Conservation (phyloP, 441 rosid genomes). For the Isatis lusitanica region DNA sequence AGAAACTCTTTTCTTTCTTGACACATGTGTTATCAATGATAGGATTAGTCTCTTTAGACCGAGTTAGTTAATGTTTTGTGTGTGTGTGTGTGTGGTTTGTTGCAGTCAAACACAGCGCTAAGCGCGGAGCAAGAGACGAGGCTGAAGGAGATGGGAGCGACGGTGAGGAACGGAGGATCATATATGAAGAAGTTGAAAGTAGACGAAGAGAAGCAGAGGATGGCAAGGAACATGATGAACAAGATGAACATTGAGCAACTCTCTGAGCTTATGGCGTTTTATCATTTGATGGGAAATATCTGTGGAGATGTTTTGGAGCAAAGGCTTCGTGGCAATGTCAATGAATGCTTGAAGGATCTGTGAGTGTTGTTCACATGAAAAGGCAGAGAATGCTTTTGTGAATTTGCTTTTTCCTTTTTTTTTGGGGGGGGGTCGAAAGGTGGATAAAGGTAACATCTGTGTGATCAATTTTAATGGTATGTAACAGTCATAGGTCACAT, state of each 20-base stretch:
- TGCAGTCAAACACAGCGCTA: constrained; percentile 73
- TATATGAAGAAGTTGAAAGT: constrained; percentile 56
- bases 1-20: background rate
- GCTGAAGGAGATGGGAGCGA: constrained; percentile 93
- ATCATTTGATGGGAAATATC: constrained; percentile 74
- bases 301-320: constrained; percentile 74
- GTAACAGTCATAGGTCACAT: constrained; percentile 17
- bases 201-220: constrained; percentile 61
- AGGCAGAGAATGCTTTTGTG: constrained; percentile 13
- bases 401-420: background rate
- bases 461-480: constrained; percentile 6
- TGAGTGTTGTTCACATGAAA: constrained; percentile 22
- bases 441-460: constrained; percentile 1
- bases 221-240: constrained; percentile 65
- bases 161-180: constrained; percentile 75
- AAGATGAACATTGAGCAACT: constrained; percentile 74
- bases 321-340: constrained; percentile 44
- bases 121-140: constrained; percentile 75
- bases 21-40: background rate
- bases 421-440: constrained; percentile 5
- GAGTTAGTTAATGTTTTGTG: background rate
- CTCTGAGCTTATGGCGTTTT: constrained; percentile 77
- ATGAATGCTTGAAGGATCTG: constrained; percentile 30
- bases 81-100: background rate
- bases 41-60: background rate